phyloP scores from a whole-genome alignment of 805 yeast genomes.

The Myxozyma udenii region DNA sequence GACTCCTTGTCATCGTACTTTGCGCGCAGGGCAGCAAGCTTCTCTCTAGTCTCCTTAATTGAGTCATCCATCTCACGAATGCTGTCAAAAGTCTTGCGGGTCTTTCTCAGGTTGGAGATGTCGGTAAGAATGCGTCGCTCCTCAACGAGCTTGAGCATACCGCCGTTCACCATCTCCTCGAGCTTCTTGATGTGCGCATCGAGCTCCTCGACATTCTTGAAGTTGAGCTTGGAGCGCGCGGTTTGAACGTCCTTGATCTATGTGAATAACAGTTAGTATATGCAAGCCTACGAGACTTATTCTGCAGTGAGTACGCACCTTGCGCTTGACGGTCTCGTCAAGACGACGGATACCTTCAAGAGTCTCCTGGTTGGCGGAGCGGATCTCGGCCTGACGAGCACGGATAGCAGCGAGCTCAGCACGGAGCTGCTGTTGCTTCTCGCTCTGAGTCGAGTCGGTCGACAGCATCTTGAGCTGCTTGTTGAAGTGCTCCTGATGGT shows the following conservation, averaged over 20 bases:
- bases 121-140: conserved; percentile 85
- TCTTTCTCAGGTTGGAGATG: conserved; percentile 75
- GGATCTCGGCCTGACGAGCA: conserved; percentile 26
- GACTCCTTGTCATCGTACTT: conserved; percentile 54
- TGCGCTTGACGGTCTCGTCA: conserved; percentile 63
- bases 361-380: conserved; percentile 34
- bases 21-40: conserved; percentile 71
- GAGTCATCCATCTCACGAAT: conserved; percentile 73
- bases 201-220: conserved; percentile 44
- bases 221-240: conserved; percentile 65
- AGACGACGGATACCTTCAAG: conserved; percentile 65
- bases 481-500: conserved; percentile 18
- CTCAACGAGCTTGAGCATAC: conserved; percentile 80
- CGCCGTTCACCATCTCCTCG: conserved; percentile 73
- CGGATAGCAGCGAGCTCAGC: conserved; percentile 13
- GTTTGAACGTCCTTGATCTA: conserved; percentile 68
- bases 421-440: conserved; percentile 24
- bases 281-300: too few species aligned
- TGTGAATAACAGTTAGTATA: neutral
- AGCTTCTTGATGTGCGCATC: conserved; percentile 39
- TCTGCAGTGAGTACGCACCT: conserved; percentile 11
- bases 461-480: conserved; percentile 24
- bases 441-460: conserved; percentile 21
- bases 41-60: conserved; percentile 72
- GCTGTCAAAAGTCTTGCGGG: conserved; percentile 70